These are phyloP conservation scores for Coemansia sp. DNA, from an alignment of 192 early-diverging fungal genomes.

Conservation along the genomic window DNA sequence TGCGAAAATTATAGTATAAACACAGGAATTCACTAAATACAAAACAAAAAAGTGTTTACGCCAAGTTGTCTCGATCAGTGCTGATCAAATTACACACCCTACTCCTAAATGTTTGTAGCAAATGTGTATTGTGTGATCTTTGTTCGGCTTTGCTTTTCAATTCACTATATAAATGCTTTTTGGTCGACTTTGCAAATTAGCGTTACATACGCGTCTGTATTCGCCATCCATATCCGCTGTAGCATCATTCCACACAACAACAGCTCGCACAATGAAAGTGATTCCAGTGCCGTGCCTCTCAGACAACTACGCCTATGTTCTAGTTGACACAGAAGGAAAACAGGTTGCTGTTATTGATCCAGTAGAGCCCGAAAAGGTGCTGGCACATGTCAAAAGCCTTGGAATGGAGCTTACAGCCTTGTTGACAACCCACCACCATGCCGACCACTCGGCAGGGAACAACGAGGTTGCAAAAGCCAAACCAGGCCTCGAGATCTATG, in stretches of 20 bases:
- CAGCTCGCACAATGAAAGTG: constrained; percentile 35
- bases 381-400: constrained; percentile 52
- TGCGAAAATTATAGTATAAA: background rate
- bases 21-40: background rate
- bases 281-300: constrained; percentile 58
- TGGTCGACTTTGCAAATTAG: background rate
- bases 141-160: too few species aligned
- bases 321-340: constrained; percentile 69
- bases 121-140: too few species aligned
- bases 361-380: constrained; percentile 74
- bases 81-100: background rate
- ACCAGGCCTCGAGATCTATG: constrained; percentile 72
- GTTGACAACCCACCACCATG: constrained; percentile 89
- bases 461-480: constrained; percentile 55
- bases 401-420: constrained; percentile 36
- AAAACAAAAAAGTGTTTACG: background rate
- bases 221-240: background rate
- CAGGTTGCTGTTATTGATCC: constrained; percentile 82
- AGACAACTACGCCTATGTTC: constrained; percentile 88
- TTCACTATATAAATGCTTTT: background rate
- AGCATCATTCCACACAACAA: constrained; percentile 8
- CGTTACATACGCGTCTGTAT: background rate
- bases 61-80: background rate
- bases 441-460: constrained; percentile 87
- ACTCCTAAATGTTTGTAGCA: background rate